phyloP scores from a whole-genome alignment of 768 basidiomycete species.

The Boletales sp. region DNA sequence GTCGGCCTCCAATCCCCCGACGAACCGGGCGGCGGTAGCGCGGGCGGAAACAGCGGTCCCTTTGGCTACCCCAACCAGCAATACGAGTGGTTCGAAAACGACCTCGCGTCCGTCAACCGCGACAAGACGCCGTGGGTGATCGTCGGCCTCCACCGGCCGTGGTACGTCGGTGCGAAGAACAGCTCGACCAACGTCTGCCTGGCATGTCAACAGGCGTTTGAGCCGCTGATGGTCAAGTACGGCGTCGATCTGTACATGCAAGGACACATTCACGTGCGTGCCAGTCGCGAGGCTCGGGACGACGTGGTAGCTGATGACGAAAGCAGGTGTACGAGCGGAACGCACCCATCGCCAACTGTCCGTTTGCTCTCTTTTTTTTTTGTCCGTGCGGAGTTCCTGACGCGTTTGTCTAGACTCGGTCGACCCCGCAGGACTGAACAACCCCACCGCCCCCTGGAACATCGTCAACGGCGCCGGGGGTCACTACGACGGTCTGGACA shows the following conservation, averaged over 20 bases:
- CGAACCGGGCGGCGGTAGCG: constrained; percentile 14
- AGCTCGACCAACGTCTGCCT: constrained; percentile 7
- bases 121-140: constrained; percentile 26
- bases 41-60: constrained; percentile 22
- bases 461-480: constrained; percentile 27
- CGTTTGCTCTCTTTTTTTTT: background rate
- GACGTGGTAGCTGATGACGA: no score
- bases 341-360: constrained; percentile 25
- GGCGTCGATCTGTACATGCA: constrained; percentile 29
- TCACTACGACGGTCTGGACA: constrained; percentile 27
- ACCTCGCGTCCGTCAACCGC: constrained; percentile 22
- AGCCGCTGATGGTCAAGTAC: constrained; percentile 31
- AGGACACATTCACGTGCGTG: constrained; percentile 23
- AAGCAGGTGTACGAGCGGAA: constrained; percentile 26
- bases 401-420: constrained; percentile 4
- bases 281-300: no score
- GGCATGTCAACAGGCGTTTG: constrained; percentile 24
- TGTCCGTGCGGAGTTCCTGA: background rate
- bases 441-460: constrained; percentile 24
- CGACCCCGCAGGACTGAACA: constrained; percentile 24
- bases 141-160: constrained; percentile 27
- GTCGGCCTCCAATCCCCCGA: constrained; percentile 23
- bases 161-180: constrained; percentile 17
- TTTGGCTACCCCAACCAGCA: constrained; percentile 28
- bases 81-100: constrained; percentile 24